Conservation (phyloP, 2,329 filamentous ascomycete species). For the Cladophialophora yegresii region DNA sequence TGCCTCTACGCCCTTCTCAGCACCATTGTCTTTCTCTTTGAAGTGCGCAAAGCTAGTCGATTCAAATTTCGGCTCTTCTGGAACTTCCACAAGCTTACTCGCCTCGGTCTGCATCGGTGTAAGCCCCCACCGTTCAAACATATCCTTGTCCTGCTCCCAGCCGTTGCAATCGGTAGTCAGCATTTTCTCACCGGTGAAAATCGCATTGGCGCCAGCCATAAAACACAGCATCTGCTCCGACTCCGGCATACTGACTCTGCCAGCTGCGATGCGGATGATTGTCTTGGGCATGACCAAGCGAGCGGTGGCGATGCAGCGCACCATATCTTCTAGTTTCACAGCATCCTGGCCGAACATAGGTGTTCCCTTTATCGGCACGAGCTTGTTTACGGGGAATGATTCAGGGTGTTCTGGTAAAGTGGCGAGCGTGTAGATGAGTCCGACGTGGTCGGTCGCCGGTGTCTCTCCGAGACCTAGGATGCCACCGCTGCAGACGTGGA, state of each 20-base stretch:
- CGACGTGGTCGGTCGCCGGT: constrained; percentile 70
- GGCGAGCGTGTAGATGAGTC: constrained; percentile 77
- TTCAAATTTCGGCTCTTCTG: constrained; percentile 34
- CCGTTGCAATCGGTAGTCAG: constrained; percentile 87
- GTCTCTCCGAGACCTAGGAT: constrained; percentile 84
- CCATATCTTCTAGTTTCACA: constrained; percentile 73
- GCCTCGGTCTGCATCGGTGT: constrained; percentile 66
- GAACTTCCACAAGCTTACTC: constrained; percentile 30
- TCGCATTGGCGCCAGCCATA: constrained; percentile 87
- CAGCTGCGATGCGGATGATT: constrained; percentile 84
- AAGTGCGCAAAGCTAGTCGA: constrained; percentile 33
- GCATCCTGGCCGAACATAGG: constrained; percentile 74
- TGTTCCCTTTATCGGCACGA: constrained; percentile 88
- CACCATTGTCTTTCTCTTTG: constrained; percentile 12
- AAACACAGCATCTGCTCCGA: constrained; percentile 89
- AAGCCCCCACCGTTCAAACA: constrained; percentile 82
- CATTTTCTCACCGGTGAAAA: constrained; percentile 96
- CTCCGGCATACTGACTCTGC: constrained; percentile 79
- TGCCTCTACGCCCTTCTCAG: constrained; percentile 12
- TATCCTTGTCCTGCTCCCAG: constrained; percentile 82
- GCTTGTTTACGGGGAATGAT: constrained; percentile 86
- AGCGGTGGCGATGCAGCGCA: constrained; percentile 82
- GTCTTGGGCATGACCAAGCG: constrained; percentile 79
- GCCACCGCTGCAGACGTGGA: constrained; percentile 87
- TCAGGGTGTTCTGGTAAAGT: constrained; percentile 81